Percentiles rank a stretch among this genome's conserved stretches.
phyloP scores from a whole-genome alignment of 306 rosid genomes.

The Dalbergia oliveri region DNA sequence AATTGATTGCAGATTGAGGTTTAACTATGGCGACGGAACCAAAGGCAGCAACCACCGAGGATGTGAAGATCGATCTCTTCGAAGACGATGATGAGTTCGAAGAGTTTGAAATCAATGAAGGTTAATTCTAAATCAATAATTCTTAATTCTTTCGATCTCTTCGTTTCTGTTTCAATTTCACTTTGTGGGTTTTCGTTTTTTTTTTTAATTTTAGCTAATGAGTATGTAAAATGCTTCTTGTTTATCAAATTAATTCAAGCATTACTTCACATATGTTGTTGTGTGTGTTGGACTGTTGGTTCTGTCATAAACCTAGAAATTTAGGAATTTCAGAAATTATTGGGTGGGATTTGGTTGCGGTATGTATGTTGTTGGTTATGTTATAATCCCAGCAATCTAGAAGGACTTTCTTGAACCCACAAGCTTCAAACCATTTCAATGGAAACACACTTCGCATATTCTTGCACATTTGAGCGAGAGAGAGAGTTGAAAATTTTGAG shows the following conservation, averaged over 20 bases:
- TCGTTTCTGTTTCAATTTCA: not conserved
- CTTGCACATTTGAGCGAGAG: not conserved
- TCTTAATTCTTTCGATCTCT: not conserved
- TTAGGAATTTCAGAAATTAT: not conserved
- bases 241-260: not conserved
- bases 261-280: not conserved
- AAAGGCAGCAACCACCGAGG: conserved; percentile 65
- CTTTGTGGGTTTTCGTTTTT: not conserved
- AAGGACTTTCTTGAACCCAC: not conserved
- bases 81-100: conserved; percentile 93
- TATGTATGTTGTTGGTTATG: not conserved
- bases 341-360: not conserved
- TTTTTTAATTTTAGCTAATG: not conserved
- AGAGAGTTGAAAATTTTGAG: not conserved
- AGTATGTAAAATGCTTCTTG: not conserved
- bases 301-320: not conserved
- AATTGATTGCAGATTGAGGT: conserved; percentile 29
- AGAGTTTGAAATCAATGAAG: conserved; percentile 83
- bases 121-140: conserved; percentile 41
- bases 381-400: too few relatives aligned
- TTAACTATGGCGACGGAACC: conserved; percentile 76
- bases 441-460: not conserved
- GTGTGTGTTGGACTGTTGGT: not conserved
- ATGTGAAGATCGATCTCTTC: conserved; percentile 82
- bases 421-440: not conserved